Base-by-base conservation (phyloP, 306 rosid species). In the Albizia julibrissin region DNA sequence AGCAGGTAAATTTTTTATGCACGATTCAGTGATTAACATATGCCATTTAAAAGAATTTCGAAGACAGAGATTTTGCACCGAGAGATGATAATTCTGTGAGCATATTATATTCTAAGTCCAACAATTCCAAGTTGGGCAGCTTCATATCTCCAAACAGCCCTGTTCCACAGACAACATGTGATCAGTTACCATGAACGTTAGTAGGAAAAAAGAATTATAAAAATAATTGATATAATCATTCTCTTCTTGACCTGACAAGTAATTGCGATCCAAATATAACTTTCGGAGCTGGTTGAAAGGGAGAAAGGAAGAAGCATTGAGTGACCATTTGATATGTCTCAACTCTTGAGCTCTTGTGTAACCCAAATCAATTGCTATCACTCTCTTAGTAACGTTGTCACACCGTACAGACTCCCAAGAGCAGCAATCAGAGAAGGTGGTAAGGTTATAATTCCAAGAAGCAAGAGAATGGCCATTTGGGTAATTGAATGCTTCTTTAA, bases 401-500 rank as follows among this genome's bases (percentile, higher is more conserved):
- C 79, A 76, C 6, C 0, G 3, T 18, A 77, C 72, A 8, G n/a
- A 21, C 62, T 77, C 80, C 79, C 80, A 76, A 15, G 31, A 26
- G 71, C 46, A 42, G 72, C 80, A 76, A 8, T 43, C 59, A 29
- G 31, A 42, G n/a, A 15, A 13, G 9, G 19, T 13, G 9, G 19
- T 26, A 33, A 3, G 61, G 42, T 64, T 22, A 58, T n/a, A n/a
- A 29, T 22, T 27, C 81, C 81, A 78, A 21, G 75, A 78, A 46
- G 81, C 1, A 67, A 78, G 74, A 18, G 74, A 10, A 64, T 64
- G 21, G 0, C 66, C 81, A 66, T 66, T 78, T 46, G 74, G 81
- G 24, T 78, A 70, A 78, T 66, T 66, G 22, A 77, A 78, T 3
- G 50, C 81, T 19, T 19, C 74, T 49, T 67, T 78, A 34, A 78